Evolutionary conservation across 2,329 filamentous ascomycete species (phyloP).

Genomic region (Fusarium hostae): DNA sequence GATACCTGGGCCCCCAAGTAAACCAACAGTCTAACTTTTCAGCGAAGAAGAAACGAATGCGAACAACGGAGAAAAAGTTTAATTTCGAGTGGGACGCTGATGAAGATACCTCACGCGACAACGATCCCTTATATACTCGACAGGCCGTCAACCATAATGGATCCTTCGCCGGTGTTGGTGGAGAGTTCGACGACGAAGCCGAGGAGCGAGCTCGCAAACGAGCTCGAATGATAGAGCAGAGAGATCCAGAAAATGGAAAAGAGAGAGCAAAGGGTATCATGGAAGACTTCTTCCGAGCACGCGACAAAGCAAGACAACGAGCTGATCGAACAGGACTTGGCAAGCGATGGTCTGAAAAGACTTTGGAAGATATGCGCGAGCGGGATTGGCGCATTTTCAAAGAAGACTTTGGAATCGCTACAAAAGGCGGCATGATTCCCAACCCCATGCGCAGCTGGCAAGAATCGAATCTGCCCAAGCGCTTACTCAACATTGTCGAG

Average conservation of each 20-base stretch:
- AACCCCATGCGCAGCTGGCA: slow-evolving; percentile 96
- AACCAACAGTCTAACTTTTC: slow-evolving; percentile 88
- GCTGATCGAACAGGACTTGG: slow-evolving; percentile 80
- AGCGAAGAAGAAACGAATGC: slow-evolving; percentile 92
- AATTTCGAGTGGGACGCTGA: slow-evolving; percentile 98
- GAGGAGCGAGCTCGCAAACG: slow-evolving; percentile 67
- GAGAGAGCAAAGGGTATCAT: slow-evolving; percentile 82
- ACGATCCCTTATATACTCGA: slow-evolving; percentile 78
- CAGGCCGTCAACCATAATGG: slow-evolving; percentile 47
- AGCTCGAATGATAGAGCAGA: slow-evolving; percentile 76
- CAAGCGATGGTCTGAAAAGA: slow-evolving; percentile 97
- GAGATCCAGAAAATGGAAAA: slow-evolving; percentile 79
- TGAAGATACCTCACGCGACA: slow-evolving; percentile 78
- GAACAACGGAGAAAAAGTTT: slow-evolving; percentile 96
- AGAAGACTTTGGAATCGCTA: slow-evolving; percentile 96
- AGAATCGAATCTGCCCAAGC: slow-evolving; percentile 82
- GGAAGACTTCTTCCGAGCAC: slow-evolving; percentile 79
- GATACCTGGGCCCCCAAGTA: slow-evolving; percentile 92
- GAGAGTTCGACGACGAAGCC: slow-evolving; percentile 64
- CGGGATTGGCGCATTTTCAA: slow-evolving; percentile 99
- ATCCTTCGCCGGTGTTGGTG: slow-evolving; percentile 61
- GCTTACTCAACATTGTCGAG: slow-evolving; percentile 83
- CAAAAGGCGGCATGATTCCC: slow-evolving; percentile 90
- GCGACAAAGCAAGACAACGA: slow-evolving; percentile 74
- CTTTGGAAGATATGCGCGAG: slow-evolving; percentile 91